These are phyloP conservation scores for Jaltomata sinuosa DNA, from an alignment of 257 asterid species.

Conservation along the genomic window DNA sequence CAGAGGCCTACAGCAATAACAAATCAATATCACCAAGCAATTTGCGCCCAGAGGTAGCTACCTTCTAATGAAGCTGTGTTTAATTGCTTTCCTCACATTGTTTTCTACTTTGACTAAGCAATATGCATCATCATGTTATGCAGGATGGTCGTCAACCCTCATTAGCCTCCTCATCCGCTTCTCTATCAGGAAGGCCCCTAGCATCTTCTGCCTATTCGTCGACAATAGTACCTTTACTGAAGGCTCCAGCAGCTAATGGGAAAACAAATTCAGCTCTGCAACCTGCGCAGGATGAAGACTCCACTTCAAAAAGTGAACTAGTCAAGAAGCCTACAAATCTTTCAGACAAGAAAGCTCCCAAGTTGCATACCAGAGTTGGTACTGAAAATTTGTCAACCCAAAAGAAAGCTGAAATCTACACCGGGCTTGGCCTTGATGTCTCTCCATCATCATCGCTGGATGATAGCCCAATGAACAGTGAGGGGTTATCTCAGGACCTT, in stretches of 20 bases:
- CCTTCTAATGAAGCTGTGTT: background rate
- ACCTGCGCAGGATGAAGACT: background rate
- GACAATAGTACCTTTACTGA: background rate
- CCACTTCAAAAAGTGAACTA: background rate
- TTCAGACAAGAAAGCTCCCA: slow-evolving; percentile 2
- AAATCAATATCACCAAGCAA: background rate
- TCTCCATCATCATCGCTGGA: slow-evolving; percentile 16
- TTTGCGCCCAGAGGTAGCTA: background rate
- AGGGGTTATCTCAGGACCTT: background rate
- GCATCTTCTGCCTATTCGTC: background rate
- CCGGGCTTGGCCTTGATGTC: slow-evolving; percentile 19
- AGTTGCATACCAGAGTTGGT: slow-evolving; percentile 1
- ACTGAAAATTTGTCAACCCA: slow-evolving; percentile 2
- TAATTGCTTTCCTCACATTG: background rate
- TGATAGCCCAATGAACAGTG: background rate
- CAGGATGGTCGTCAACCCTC: background rate
- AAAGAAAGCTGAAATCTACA: slow-evolving; percentile 14
- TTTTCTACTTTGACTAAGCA: background rate
- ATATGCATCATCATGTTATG: background rate
- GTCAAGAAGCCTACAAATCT: background rate
- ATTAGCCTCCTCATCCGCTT: background rate
- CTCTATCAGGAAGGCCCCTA: background rate
- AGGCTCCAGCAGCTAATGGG: slow-evolving; percentile 2
- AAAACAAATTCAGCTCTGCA: background rate
- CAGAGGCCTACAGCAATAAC: background rate